Conservation (phyloP, 2,329 filamentous ascomycete species). For the Beauveria sp. region DNA sequence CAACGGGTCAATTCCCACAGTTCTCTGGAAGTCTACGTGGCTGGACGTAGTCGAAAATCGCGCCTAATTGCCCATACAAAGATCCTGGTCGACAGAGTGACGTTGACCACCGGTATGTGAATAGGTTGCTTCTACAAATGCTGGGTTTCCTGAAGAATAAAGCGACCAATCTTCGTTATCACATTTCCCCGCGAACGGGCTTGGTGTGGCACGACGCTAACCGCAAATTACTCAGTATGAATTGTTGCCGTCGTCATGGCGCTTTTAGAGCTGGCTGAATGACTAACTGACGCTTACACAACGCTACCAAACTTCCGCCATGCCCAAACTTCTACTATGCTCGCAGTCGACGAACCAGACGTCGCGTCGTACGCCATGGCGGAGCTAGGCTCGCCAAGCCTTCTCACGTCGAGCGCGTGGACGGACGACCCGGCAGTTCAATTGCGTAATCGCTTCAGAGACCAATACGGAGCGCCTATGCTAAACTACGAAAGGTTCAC, state of each 20-base stretch:
- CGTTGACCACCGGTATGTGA: neutral
- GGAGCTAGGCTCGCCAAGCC: neutral
- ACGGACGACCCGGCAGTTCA: slow-evolving; percentile 1
- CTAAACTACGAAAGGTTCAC: neutral
- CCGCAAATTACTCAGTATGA: neutral
- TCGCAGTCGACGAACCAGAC: neutral
- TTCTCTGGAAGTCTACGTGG: neutral
- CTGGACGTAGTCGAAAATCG: neutral
- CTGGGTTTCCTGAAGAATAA: too few species aligned
- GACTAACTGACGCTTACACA: slow-evolving; percentile 7
- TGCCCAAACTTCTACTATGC: neutral
- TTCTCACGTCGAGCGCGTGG: neutral
- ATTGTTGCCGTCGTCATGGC: neutral
- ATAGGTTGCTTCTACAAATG: neutral
- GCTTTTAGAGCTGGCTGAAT: neutral
- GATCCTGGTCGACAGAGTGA: neutral
- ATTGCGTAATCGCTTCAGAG: neutral
- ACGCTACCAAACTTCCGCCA: neutral
- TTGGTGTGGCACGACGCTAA: neutral
- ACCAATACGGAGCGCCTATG: neutral
- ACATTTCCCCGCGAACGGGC: neutral
- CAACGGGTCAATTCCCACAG: neutral
- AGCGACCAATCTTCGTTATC: neutral
- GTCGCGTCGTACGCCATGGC: neutral
- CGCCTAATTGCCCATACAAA: neutral